A percentile compares a stretch with the other conserved stretches of the same genome.
Conservation (phyloP, 208 protist species). For the Acanthamoeba lenticulata region DNA sequence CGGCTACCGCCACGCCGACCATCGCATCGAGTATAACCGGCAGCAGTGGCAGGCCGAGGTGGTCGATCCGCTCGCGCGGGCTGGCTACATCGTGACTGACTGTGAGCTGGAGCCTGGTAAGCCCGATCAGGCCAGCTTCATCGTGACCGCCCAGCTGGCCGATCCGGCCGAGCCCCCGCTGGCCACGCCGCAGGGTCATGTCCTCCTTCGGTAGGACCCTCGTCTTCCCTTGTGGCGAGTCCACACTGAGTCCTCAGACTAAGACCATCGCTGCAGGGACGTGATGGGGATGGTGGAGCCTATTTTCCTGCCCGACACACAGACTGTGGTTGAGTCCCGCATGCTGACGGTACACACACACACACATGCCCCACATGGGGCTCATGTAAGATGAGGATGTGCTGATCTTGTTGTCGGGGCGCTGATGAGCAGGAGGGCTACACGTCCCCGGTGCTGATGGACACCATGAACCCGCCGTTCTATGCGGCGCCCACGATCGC, state of each 20-base stretch:
- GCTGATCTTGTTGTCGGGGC: too few relatives aligned
- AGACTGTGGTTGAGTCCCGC: not conserved
- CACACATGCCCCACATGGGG: too few relatives aligned
- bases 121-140: constrained; percentile 5
- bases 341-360: not conserved
- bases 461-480: not conserved
- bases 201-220: not conserved
- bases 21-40: constrained; percentile 1
- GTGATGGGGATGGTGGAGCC: constrained; percentile 7
- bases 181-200: not conserved
- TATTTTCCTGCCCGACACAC: not conserved
- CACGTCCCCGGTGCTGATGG: not conserved
- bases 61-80: not conserved
- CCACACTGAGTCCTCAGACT: too few relatives aligned
- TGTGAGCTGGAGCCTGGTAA: not conserved
- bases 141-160: not conserved
- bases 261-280: not conserved
- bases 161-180: not conserved
- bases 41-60: constrained; percentile 2
- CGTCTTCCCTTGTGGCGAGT: too few relatives aligned
- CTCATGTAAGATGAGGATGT: too few relatives aligned
- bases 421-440: not conserved
- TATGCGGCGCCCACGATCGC: constrained; percentile 15
- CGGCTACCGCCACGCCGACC: not conserved
- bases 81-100: not conserved